Percentiles rank a stretch among this genome's conserved stretches.
phyloP scores from a whole-genome alignment of 2,329 filamentous ascomycete species.

The Lachnellula arida region DNA sequence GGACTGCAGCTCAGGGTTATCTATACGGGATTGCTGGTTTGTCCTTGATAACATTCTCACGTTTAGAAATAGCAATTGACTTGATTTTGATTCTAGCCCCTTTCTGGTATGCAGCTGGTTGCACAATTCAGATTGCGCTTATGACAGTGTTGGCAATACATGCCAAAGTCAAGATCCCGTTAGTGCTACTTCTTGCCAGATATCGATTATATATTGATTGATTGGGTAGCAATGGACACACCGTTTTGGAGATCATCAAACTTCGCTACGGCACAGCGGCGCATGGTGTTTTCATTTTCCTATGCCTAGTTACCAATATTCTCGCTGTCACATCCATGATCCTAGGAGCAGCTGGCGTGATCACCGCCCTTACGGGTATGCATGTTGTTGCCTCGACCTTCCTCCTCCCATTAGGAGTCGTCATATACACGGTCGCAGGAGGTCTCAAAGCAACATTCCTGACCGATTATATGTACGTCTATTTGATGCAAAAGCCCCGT shows the following conservation, averaged over 20 bases:
- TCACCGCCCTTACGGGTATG: slow-evolving; percentile 65
- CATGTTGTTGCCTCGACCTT: slow-evolving; percentile 73
- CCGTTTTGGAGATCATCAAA: slow-evolving; percentile 65
- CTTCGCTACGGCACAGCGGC: slow-evolving; percentile 69
- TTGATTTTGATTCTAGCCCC: slow-evolving; percentile 51
- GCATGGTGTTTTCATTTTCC: slow-evolving; percentile 74
- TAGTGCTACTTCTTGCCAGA: neutral
- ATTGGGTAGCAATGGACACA: slow-evolving; percentile 58
- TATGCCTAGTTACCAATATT: slow-evolving; percentile 76
- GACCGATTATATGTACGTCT: slow-evolving; percentile 46
- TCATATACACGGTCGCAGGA: slow-evolving; percentile 68
- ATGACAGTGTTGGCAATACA: slow-evolving; percentile 83
- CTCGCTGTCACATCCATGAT: slow-evolving; percentile 83
- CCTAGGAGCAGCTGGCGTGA: slow-evolving; percentile 75
- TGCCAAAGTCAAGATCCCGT: neutral
- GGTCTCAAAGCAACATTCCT: slow-evolving; percentile 82
- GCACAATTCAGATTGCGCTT: slow-evolving; percentile 76
- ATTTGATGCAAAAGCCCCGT: neutral
- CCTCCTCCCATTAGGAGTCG: slow-evolving; percentile 72
- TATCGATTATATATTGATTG: neutral
- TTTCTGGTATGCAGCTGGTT: slow-evolving; percentile 60
- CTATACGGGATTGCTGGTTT: neutral
- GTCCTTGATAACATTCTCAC: neutral
- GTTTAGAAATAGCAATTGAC: neutral
- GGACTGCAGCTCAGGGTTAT: neutral